phyloP scores from a whole-genome alignment of 352 stramenopile genomes.

The Elongisporangium undulatum region DNA sequence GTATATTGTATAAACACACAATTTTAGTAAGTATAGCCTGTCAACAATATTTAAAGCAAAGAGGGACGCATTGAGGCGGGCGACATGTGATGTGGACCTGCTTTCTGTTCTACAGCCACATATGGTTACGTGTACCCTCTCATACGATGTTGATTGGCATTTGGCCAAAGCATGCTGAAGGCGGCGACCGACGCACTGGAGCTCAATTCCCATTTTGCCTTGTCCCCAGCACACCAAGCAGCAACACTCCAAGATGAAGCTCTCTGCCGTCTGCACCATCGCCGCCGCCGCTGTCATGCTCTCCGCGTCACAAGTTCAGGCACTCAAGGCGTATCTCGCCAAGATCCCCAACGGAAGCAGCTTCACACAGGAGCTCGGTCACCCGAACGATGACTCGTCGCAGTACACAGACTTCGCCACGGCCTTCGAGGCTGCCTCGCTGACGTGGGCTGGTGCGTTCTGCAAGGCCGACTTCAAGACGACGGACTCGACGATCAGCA shows the following conservation, averaged over 20 bases:
- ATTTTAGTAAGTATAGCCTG: not conserved
- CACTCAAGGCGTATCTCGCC: slow-evolving; percentile 20
- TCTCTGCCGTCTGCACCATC: slow-evolving; percentile 13
- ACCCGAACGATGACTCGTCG: slow-evolving; percentile 21
- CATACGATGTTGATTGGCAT: not conserved
- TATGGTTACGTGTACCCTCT: not conserved
- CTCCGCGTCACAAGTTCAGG: slow-evolving; percentile 12
- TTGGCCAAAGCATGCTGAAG: not conserved
- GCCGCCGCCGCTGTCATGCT: slow-evolving; percentile 17
- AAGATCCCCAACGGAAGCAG: slow-evolving; percentile 35
- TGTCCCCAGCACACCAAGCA: slow-evolving; percentile 3
- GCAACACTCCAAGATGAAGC: not conserved
- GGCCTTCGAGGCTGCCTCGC: slow-evolving; percentile 18
- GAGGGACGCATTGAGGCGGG: not conserved
- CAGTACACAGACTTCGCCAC: slow-evolving; percentile 31
- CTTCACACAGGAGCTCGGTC: slow-evolving; percentile 33
- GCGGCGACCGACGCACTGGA: not conserved
- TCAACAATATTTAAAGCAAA: not conserved
- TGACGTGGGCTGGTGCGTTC: slow-evolving; percentile 21
- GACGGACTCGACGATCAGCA: too few species aligned
- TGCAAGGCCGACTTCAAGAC: slow-evolving; percentile 15
- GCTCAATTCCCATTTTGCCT: slow-evolving; percentile 1
- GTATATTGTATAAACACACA: too few species aligned
- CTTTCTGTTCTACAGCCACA: not conserved
- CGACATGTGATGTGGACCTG: not conserved